A percentile compares a stretch with the other conserved stretches of the same genome.
phyloP scores from a whole-genome alignment of 2,329 filamentous ascomycete species.

The Apiospora phragmitis region DNA sequence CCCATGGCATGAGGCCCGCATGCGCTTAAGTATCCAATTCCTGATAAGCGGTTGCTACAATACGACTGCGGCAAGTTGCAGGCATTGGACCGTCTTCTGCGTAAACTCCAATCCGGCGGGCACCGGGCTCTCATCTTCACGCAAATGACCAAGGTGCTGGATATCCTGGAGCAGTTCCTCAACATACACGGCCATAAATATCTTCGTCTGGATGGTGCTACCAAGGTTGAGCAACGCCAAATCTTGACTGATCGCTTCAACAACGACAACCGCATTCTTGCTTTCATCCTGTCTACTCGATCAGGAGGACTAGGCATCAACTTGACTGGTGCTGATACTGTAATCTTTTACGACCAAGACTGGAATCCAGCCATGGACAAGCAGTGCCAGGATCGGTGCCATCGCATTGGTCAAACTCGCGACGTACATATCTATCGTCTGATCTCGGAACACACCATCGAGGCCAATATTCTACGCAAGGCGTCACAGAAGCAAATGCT shows the following conservation, averaged over 20 bases:
- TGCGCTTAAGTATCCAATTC: conserved; percentile 92
- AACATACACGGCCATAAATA: conserved; percentile 99
- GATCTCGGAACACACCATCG: conserved; percentile 90
- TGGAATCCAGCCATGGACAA: conserved; percentile 99
- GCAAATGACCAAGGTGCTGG: conserved; percentile 98
- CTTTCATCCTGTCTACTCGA: conserved; percentile 92
- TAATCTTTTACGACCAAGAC: conserved; percentile 98
- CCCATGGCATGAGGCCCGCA: conserved; percentile 90
- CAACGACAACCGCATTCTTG: conserved; percentile 85
- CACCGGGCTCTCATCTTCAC: conserved; percentile 98
- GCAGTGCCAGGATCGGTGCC: conserved; percentile 95
- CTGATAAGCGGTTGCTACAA: conserved; percentile 92
- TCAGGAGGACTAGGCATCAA: conserved; percentile 97
- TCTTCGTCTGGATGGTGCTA: conserved; percentile 91
- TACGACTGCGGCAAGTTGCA: conserved; percentile 98
- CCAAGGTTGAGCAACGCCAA: conserved; percentile 93
- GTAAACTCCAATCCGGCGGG: conserved; percentile 82
- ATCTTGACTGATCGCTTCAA: conserved; percentile 97
- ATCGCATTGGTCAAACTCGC: conserved; percentile 94
- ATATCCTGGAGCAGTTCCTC: conserved; percentile 95
- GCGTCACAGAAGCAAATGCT: conserved; percentile 97
- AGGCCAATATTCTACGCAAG: conserved; percentile 96
- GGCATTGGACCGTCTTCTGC: conserved; percentile 80
- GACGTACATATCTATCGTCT: conserved; percentile 98
- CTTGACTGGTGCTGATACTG: conserved; percentile 91